phyloP scores from a whole-genome alignment of 805 yeast species.

The Ogataea parapolymorpha region DNA sequence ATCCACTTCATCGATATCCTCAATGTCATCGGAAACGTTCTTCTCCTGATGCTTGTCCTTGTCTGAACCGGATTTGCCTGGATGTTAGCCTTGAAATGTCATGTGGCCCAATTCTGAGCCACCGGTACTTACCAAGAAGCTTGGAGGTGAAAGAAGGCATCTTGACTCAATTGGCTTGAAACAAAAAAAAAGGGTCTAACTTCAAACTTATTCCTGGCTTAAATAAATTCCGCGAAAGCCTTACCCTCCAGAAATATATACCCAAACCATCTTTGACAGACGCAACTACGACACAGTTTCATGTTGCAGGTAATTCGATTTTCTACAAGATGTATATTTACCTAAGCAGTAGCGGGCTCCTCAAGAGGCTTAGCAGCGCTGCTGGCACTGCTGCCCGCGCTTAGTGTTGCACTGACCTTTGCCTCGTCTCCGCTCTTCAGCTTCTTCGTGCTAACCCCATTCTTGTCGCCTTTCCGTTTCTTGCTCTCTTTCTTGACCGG shows the following conservation, averaged over 20 bases:
- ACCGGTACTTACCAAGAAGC: slow-evolving; percentile 24
- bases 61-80: slow-evolving; percentile 24
- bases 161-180: not conserved
- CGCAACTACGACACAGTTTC: slow-evolving; percentile 1
- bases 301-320: not conserved
- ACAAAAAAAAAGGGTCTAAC: not conserved
- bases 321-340: not conserved
- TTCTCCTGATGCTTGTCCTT: slow-evolving; percentile 17
- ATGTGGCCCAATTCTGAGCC: not conserved
- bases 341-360: slow-evolving; percentile 8
- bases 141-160: slow-evolving; percentile 29
- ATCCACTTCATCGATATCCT: slow-evolving; percentile 90
- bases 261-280: not conserved
- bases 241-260: not conserved
- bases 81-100: not conserved
- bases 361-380: slow-evolving; percentile 5
- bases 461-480: slow-evolving; percentile 46
- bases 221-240: slow-evolving; percentile 5
- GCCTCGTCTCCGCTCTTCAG: slow-evolving; percentile 21
- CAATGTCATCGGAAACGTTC: slow-evolving; percentile 34
- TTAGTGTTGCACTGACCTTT: slow-evolving; percentile 3
- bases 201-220: not conserved
- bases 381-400: slow-evolving; percentile 10
- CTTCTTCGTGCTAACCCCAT: slow-evolving; percentile 30
- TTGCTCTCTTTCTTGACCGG: slow-evolving; percentile 59